A percentile compares a stretch with the other conserved stretches of the same genome.
These are phyloP conservation scores for Alternaria metachromatica DNA, from an alignment of 2,329 filamentous ascomycete genomes.

Conservation along the genomic window DNA sequence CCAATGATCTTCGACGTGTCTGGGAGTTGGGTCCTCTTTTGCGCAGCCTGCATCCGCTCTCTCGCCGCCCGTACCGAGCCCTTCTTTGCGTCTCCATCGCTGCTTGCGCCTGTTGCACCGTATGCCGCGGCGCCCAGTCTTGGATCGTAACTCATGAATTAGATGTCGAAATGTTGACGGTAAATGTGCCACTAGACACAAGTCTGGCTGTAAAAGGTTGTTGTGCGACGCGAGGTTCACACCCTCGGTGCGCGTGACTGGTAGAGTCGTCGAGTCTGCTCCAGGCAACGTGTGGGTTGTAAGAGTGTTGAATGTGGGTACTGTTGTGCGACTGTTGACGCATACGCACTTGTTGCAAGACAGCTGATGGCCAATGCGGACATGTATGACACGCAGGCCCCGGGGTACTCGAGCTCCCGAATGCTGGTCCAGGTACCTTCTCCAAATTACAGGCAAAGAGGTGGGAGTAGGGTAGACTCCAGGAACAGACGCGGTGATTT, in stretches of 20 bases:
- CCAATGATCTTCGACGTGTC: slow-evolving; percentile 46
- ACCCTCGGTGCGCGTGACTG: neutral
- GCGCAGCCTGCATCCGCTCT: slow-evolving; percentile 40
- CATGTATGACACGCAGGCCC: slow-evolving; percentile 15
- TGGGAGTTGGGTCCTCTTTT: slow-evolving; percentile 36
- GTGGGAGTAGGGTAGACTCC: slow-evolving; percentile 19
- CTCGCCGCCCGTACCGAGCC: slow-evolving; percentile 49
- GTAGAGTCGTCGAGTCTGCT: neutral
- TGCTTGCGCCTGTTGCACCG: slow-evolving; percentile 33
- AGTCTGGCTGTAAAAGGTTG: slow-evolving; percentile 17
- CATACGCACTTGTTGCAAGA: slow-evolving; percentile 14
- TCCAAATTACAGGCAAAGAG: slow-evolving; percentile 10
- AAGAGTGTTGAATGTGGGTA: slow-evolving; percentile 1
- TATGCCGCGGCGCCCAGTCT: slow-evolving; percentile 41
- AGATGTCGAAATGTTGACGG: slow-evolving; percentile 35
- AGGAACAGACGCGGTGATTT: slow-evolving; percentile 24
- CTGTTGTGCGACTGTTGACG: slow-evolving; percentile 19
- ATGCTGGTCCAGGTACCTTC: slow-evolving; percentile 16
- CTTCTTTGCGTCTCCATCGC: slow-evolving; percentile 32
- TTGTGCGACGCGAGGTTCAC: slow-evolving; percentile 1
- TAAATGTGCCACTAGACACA: slow-evolving; percentile 45
- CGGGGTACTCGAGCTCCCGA: slow-evolving; percentile 3
- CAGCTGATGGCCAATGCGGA: slow-evolving; percentile 23
- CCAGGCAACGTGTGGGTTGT: slow-evolving; percentile 8
- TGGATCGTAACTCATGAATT: slow-evolving; percentile 49